phyloP scores from a whole-genome alignment of 2,329 filamentous ascomycete species.

The Fusarium palustre region DNA sequence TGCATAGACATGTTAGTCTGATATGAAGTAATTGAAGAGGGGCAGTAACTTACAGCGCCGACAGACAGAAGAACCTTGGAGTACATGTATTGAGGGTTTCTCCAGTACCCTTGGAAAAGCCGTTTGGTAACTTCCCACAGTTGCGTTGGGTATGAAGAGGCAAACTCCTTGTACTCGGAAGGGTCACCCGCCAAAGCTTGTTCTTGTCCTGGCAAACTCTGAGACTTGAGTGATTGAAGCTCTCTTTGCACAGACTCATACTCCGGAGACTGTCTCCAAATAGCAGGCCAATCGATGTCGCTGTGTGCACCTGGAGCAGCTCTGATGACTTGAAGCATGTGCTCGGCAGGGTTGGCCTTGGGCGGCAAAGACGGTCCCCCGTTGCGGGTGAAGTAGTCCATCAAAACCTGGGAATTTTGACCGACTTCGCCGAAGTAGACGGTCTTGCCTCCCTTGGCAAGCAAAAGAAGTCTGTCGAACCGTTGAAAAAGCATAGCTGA shows the following conservation, averaged over 20 bases:
- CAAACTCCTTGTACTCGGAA: slow-evolving; percentile 46
- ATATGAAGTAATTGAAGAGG: rapidly evolving
- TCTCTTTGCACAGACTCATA: slow-evolving; percentile 49
- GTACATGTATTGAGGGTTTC: slow-evolving; percentile 70
- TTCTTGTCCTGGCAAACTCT: not conserved
- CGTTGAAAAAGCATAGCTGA: slow-evolving; percentile 60
- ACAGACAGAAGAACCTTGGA: slow-evolving; percentile 54
- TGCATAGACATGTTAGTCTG: not conserved
- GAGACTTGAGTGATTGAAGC: slow-evolving; percentile 43
- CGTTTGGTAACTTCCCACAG: slow-evolving; percentile 52
- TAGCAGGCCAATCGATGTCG: slow-evolving; percentile 53
- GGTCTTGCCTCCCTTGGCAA: slow-evolving; percentile 54
- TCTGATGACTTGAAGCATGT: slow-evolving; percentile 66
- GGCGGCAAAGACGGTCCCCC: slow-evolving; percentile 64
- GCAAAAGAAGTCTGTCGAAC: slow-evolving; percentile 2
- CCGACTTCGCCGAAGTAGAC: slow-evolving; percentile 77
- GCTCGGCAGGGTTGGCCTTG: slow-evolving; percentile 74
- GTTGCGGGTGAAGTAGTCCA: slow-evolving; percentile 71
- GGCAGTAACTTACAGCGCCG: slow-evolving; percentile 45
- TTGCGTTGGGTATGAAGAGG: slow-evolving; percentile 47
- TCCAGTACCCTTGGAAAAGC: slow-evolving; percentile 51
- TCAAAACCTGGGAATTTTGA: slow-evolving; percentile 63
- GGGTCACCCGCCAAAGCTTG: not conserved
- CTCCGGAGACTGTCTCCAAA: slow-evolving; percentile 53
- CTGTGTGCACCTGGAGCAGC: slow-evolving; percentile 62